Percentiles rank a stretch among this genome's conserved stretches.
Evolutionary conservation across 331 rosid genomes (phyloP).

Genomic region (Malus hybrid): DNA sequence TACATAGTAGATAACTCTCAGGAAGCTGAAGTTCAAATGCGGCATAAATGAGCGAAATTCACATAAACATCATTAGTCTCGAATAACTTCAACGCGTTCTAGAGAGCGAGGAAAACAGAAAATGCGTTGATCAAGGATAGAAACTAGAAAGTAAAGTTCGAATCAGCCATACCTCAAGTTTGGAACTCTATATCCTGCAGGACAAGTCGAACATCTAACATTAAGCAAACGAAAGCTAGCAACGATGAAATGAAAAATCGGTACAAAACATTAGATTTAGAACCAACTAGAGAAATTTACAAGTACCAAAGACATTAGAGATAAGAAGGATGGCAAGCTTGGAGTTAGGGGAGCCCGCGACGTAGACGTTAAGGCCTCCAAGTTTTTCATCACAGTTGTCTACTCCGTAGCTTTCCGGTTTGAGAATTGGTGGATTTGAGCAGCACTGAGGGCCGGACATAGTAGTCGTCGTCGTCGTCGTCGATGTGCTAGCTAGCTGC

Average conservation of each 20-base stretch:
- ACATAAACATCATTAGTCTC: too few species aligned
- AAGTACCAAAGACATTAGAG: conserved; percentile 50
- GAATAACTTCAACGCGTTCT: too few species aligned
- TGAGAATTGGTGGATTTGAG: conserved; percentile 66
- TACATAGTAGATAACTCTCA: too few species aligned
- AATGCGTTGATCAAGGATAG: background rate
- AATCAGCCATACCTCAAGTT: conserved; percentile 3
- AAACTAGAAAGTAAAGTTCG: background rate
- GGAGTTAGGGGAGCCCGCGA: conserved; percentile 40
- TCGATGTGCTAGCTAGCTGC: too few species aligned
- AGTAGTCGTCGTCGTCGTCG: too few species aligned
- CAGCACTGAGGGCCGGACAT: conserved; percentile 71
- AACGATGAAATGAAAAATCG: background rate
- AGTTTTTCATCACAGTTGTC: conserved; percentile 38
- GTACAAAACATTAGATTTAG: background rate
- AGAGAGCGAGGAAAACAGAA: too few species aligned
- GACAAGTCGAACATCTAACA: background rate
- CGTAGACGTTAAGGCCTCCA: conserved; percentile 34
- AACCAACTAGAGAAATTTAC: background rate
- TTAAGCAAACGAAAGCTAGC: background rate
- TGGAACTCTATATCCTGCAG: conserved; percentile 12
- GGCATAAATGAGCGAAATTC: too few species aligned
- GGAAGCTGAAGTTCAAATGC: too few species aligned
- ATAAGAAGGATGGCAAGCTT: conserved; percentile 45
- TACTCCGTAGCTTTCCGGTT: conserved; percentile 28